Conservation (phyloP, 2,329 filamentous ascomycete species). For the Botrytis byssoidea region DNA sequence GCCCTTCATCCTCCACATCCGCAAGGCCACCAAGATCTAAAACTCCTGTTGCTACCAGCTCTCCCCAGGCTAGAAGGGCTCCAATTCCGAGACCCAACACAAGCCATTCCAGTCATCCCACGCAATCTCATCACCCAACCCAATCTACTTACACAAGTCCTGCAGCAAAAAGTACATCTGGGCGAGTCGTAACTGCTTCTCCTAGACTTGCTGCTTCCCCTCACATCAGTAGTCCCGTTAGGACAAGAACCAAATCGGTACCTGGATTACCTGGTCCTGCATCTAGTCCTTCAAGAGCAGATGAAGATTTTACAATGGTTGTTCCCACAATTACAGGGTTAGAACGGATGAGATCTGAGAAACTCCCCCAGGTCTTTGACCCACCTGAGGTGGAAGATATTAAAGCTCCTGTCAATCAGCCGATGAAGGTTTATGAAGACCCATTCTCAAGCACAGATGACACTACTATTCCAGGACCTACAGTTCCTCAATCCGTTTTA, state of each 20-base stretch:
- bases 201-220: conserved; percentile 26
- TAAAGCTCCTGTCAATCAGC: conserved; percentile 31
- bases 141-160: conserved; percentile 45
- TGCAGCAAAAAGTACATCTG: conserved; percentile 40
- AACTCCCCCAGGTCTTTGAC: conserved; percentile 42
- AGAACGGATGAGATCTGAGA: conserved; percentile 33
- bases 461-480: conserved; percentile 47
- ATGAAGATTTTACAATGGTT: conserved; percentile 55
- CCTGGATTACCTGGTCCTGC: conserved; percentile 25
- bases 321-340: conserved; percentile 48
- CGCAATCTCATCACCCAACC: conserved; percentile 36
- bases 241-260: conserved; percentile 27
- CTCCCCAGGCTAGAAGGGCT: conserved; percentile 38
- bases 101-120: conserved; percentile 39
- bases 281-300: conserved; percentile 46
- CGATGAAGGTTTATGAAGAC: conserved; percentile 60
- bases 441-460: conserved; percentile 51
- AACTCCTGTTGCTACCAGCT: conserved; percentile 49
- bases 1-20: conserved; percentile 38
- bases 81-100: conserved; percentile 37
- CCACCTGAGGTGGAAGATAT: conserved; percentile 42
- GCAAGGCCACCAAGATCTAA: conserved; percentile 45
- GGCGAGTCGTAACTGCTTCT: conserved; percentile 27
- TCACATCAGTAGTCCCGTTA: conserved; percentile 28
- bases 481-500: conserved; percentile 50